Evolutionary conservation across 176 grass and related monocot species (phyloP).

Genomic region (Bonia amplexicaulis): DNA sequence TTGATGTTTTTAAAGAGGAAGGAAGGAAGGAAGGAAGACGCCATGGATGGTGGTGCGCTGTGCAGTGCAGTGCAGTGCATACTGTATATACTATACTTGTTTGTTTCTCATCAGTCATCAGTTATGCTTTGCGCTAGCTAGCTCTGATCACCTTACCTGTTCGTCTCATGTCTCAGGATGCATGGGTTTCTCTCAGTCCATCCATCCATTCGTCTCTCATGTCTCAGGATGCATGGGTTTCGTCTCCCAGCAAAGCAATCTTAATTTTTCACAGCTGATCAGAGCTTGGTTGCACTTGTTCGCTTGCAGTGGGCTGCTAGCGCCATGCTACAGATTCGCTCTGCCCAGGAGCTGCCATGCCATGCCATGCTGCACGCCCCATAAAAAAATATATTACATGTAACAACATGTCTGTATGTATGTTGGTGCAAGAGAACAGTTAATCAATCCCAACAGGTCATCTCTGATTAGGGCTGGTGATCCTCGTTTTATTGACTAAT

Average conservation of each 20-base stretch:
- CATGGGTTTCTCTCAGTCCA: background rate
- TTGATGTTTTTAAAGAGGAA: background rate
- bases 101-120: background rate
- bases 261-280: background rate
- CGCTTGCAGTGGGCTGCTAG: background rate
- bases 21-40: background rate
- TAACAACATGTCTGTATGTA: background rate
- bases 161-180: too few relatives aligned
- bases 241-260: background rate
- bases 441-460: background rate
- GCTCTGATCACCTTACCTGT: background rate
- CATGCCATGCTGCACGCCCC: background rate
- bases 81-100: background rate
- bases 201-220: slow-evolving; percentile 25
- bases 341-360: background rate
- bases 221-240: slow-evolving; percentile 8
- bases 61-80: too few relatives aligned
- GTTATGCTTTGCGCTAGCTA: background rate
- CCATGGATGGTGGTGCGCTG: background rate
- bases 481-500: too few relatives aligned
- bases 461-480: too few relatives aligned
- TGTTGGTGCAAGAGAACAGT: background rate
- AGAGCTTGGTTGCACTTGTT: background rate
- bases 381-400: background rate
- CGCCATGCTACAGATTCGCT: slow-evolving; percentile 30